Evolutionary conservation across 140 eudicot genomes (phyloP).

Genomic region (Ambrosia hybrid): DNA sequence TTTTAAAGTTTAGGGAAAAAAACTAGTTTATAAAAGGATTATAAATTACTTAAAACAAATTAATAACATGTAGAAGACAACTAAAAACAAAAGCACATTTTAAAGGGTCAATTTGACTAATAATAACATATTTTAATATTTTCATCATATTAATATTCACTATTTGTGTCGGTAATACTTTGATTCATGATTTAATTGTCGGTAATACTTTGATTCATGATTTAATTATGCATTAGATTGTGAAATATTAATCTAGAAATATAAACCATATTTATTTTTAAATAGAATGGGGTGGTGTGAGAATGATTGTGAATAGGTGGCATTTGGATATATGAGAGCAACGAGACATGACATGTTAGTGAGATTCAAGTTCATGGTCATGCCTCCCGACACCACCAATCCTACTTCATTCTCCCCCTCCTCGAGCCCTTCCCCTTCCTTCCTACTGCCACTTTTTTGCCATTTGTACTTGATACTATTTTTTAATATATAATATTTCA

Average conservation of each 20-base stretch:
- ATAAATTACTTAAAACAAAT: no score
- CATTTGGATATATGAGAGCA: constrained; percentile 13
- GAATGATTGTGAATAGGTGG: constrained; percentile 33
- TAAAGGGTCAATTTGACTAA: no score
- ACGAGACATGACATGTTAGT: constrained; percentile 38
- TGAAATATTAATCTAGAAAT: neutral
- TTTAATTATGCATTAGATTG: neutral
- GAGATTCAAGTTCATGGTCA: constrained; percentile 32
- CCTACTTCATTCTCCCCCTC: constrained; percentile 23
- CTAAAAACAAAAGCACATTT: no score
- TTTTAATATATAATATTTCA: no score
- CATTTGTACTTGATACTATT: no score
- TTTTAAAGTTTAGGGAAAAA: no score
- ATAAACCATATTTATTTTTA: neutral
- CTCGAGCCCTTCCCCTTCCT: no score
- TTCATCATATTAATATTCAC: neutral
- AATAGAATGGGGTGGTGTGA: constrained; percentile 8
- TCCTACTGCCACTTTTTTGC: no score
- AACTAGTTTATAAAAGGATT: no score
- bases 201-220: no score
- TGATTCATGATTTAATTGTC: no score
- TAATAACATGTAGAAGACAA: neutral
- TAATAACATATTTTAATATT: no score
- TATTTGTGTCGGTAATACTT: neutral
- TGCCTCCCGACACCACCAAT: constrained; percentile 35